Conservation (phyloP, 257 asterid genomes). For the Agastache rugosa region DNA sequence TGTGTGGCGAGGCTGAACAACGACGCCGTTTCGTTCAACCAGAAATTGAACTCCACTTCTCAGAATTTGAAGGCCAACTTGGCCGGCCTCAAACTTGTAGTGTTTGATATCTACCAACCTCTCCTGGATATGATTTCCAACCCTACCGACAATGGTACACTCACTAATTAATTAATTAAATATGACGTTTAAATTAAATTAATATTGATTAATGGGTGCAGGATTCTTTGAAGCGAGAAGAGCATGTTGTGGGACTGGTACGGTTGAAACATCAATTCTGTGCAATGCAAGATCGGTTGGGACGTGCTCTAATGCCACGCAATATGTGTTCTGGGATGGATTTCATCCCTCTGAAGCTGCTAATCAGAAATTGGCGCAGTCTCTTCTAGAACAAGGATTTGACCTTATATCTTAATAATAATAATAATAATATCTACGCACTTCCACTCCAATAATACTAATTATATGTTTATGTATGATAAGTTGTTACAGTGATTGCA, state of each 20-base stretch:
- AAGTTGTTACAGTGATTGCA: no score
- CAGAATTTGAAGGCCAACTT: slow-evolving; percentile 56
- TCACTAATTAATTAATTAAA: no score
- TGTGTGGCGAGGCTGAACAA: slow-evolving; percentile 69
- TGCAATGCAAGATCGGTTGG: slow-evolving; percentile 72
- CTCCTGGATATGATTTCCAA: slow-evolving; percentile 61
- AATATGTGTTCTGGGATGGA: slow-evolving; percentile 82
- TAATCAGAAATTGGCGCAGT: background rate
- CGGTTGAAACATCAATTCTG: slow-evolving; percentile 63
- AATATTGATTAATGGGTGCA: slow-evolving; percentile 16
- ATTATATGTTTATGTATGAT: no score
- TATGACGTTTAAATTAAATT: no score
- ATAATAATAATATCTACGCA: no score
- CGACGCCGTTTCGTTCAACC: slow-evolving; percentile 70
- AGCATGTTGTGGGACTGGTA: slow-evolving; percentile 85
- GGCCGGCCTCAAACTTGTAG: slow-evolving; percentile 77
- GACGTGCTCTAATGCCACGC: slow-evolving; percentile 81
- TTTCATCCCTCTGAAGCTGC: slow-evolving; percentile 65
- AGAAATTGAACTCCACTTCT: slow-evolving; percentile 66
- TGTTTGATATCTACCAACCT: slow-evolving; percentile 77
- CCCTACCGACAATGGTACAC: slow-evolving; percentile 63
- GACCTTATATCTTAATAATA: background rate
- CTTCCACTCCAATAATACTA: no score
- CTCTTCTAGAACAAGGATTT: background rate
- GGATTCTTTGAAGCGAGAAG: slow-evolving; percentile 79